Conservation (phyloP, 108 stramenopile species). For the Epithemia pelagica region DNA sequence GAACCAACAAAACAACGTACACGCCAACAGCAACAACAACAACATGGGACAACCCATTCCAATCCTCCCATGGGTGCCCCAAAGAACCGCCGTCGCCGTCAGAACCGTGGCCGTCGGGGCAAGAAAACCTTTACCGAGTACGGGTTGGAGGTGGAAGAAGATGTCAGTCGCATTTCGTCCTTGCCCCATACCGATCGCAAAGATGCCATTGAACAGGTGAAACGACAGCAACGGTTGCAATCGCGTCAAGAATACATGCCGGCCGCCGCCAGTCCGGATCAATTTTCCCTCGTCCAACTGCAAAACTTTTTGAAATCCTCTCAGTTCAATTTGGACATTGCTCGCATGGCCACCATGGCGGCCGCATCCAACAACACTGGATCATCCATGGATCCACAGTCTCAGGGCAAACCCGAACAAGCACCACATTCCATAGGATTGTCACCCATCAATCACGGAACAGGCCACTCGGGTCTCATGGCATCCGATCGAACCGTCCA, state of each 20-base stretch:
- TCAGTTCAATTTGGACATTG: slow-evolving; percentile 51
- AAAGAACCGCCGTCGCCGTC: not conserved
- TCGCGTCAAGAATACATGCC: slow-evolving; percentile 87
- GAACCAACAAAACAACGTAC: too few species aligned
- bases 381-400: too few species aligned
- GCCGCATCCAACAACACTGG: slow-evolving; percentile 15
- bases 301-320: slow-evolving; percentile 80
- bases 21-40: not conserved
- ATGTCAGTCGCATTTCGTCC: slow-evolving; percentile 35
- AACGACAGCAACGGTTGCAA: slow-evolving; percentile 68
- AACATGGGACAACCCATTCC: not conserved
- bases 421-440: slow-evolving; percentile 4
- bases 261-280: slow-evolving; percentile 81
- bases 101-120: not conserved
- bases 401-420: slow-evolving; percentile 7
- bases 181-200: slow-evolving; percentile 71
- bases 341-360: slow-evolving; percentile 36
- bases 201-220: slow-evolving; percentile 68
- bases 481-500: slow-evolving; percentile 37
- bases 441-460: slow-evolving; percentile 8
- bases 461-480: slow-evolving; percentile 8
- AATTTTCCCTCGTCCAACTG: slow-evolving; percentile 85
- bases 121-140: not conserved
- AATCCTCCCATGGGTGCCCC: not conserved
- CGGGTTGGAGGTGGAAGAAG: not conserved